These are phyloP conservation scores for Stellera chamaejasme DNA, from an alignment of 345 rosid species.

Conservation along the genomic window DNA sequence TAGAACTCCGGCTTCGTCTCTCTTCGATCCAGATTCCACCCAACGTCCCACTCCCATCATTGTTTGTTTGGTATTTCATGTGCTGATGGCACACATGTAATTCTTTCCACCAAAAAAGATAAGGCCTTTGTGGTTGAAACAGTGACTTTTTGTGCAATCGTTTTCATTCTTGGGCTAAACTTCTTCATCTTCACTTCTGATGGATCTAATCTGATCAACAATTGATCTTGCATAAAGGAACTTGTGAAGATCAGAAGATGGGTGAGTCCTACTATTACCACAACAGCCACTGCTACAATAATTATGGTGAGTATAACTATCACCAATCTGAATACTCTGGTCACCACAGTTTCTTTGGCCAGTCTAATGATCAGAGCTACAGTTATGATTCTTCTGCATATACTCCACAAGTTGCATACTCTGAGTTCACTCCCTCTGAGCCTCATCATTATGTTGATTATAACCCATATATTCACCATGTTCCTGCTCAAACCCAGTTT, in stretches of 20 bases:
- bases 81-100: no score
- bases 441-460: constrained; percentile 24
- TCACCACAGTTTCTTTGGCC: no score
- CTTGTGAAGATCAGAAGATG: no score
- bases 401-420: constrained; percentile 26
- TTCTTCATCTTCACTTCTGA: not conserved
- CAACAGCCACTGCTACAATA: no score
- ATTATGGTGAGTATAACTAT: no score
- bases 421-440: constrained; percentile 31
- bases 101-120: not conserved
- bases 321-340: no score
- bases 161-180: not conserved
- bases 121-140: constrained; percentile 10
- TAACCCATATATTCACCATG: constrained; percentile 20
- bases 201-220: not conserved
- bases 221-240: not conserved
- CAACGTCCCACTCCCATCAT: no score
- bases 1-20: no score
- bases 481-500: constrained; percentile 25
- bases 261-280: no score
- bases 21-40: no score
- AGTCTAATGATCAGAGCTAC: constrained; percentile 1
- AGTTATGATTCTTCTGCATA: constrained; percentile 8
- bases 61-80: no score
- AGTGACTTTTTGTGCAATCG: not conserved